A percentile compares a stretch with the other conserved stretches of the same genome.
Evolutionary conservation across 2,329 filamentous ascomycete species (phyloP).

Genomic region (Aspergillus eucalypticola): DNA sequence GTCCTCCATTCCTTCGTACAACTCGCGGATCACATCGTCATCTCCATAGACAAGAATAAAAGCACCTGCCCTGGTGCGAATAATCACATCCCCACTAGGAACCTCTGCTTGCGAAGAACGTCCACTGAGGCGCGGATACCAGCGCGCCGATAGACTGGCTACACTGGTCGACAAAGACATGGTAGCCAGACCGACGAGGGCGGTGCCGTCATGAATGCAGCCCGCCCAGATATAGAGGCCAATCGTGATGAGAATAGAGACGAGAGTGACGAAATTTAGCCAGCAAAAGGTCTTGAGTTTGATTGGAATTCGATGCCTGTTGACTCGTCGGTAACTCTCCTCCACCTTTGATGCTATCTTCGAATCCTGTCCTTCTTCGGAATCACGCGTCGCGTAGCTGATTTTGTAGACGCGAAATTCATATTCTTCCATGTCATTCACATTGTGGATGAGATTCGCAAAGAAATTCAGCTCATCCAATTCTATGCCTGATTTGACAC

Average conservation of each 20-base stretch:
- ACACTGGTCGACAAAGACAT: conserved; percentile 57
- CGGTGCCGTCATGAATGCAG: conserved; percentile 52
- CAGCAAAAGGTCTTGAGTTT: not conserved
- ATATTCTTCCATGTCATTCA: conserved; percentile 7
- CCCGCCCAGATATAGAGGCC: conserved; percentile 24
- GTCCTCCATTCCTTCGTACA: conserved; percentile 62
- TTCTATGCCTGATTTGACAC: conserved; percentile 58
- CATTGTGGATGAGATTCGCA: conserved; percentile 59
- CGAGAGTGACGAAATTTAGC: conserved; percentile 55
- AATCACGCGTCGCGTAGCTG: not conserved
- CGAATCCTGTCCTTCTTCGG: not conserved
- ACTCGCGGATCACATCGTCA: conserved; percentile 63
- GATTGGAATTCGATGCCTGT: not conserved
- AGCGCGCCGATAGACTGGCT: conserved; percentile 59
- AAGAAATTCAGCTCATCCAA: conserved; percentile 62
- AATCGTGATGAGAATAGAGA: conserved; percentile 47
- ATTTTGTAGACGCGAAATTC: conserved; percentile 13
- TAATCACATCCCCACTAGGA: conserved; percentile 61
- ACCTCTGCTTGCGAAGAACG: conserved; percentile 53
- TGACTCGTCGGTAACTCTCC: not conserved
- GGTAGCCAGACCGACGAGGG: conserved; percentile 53
- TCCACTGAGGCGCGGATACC: conserved; percentile 57
- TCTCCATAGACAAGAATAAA: conserved; percentile 60
- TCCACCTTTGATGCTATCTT: not conserved
- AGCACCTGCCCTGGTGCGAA: conserved; percentile 61